Base-by-base conservation (phyloP, 1,284 basidiomycete species). In the Amylostereum chailletii region DNA sequence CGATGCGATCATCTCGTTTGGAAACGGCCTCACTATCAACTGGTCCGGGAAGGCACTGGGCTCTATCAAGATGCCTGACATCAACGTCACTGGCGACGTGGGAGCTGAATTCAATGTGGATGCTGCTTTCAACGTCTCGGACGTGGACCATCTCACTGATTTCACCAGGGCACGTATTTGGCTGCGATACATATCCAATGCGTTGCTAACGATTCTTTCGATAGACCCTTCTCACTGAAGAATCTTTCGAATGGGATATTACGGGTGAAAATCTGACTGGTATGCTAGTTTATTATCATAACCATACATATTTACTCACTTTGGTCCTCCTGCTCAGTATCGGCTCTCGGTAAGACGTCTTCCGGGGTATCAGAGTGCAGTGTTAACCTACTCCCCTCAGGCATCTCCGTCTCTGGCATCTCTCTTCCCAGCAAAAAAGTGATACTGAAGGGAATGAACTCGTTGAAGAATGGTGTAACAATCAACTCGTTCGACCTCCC, bases 401-500 rank as follows among this genome's bases (percentile, higher is more conserved):
- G 79, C 26, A 79, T 87, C 53, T 64, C 69, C 33, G 79, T 87
- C 34, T 57, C 74, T 34, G 75, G 73, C 9, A 75, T 89, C 51
- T 62, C 67, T 5, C 69, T 86, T 37, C 62, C 74, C 6, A 64
- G 72, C 26, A 86, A 86, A 68, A 69, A 64, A n/a, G 78, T 90
- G 8, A 76, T 76, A 8, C 66, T 90, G 38, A 82, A 83, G 55
- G 87, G 86, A 38, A 79, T 90, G 68, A 83, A 90, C 62, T 79
- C 79, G 36, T 64, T 90, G 39, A 72, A 79, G 63, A 71, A 71
- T 48, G 79, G 78, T 27, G 84, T 90, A 31, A 69, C 65, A 43
- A 83, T 90, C 55, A 66, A 83, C 42, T 75, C 77, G 2, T 90
- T 90, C 60, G 83, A 90, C 62, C 64, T 90, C 42, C 87, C 86